A percentile compares a stretch with the other conserved stretches of the same genome.
Evolutionary conservation across 208 protist genomes (phyloP).

Genomic region (Trypanosoma melophagium): DNA sequence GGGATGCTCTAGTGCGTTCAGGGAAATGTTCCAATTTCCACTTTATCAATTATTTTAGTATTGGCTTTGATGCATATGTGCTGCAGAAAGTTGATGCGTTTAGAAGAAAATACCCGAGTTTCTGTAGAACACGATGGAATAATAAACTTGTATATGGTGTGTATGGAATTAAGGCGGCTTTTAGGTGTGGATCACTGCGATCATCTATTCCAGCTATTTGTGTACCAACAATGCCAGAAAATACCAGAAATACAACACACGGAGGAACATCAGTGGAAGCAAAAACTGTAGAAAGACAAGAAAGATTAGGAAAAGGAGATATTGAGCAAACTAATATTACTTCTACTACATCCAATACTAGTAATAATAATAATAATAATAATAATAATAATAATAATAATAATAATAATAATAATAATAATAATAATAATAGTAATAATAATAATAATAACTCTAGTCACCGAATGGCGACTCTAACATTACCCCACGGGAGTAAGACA

Average conservation of each 20-base stretch:
- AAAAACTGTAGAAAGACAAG: too few relatives aligned
- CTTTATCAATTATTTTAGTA: conserved; percentile 83
- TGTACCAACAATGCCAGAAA: too few relatives aligned
- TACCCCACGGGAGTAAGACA: conserved; percentile 58
- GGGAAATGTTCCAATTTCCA: conserved; percentile 30
- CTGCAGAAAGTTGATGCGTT: conserved; percentile 53
- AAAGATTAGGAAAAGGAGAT: too few relatives aligned
- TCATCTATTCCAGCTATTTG: conserved; percentile 59
- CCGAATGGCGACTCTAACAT: conserved; percentile 31
- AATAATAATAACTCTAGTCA: too few relatives aligned
- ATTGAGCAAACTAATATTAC: background rate
- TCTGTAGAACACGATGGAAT: conserved; percentile 62
- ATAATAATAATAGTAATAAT: too few relatives aligned
- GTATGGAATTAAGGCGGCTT: conserved; percentile 43
- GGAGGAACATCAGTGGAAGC: too few relatives aligned
- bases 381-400: background rate
- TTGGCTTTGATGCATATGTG: conserved; percentile 84
- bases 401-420: background rate
- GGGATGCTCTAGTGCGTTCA: conserved; percentile 28
- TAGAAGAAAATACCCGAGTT: conserved; percentile 41
- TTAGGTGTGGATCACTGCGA: conserved; percentile 45
- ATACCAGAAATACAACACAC: background rate
- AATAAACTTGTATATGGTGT: conserved; percentile 82
- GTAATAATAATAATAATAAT: background rate
- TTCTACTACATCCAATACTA: background rate